Evolutionary conservation across 106 monocot species (phyloP), one percentile per base, ranked within the genome.

Genomic region (Allium fistulosum): DNA sequence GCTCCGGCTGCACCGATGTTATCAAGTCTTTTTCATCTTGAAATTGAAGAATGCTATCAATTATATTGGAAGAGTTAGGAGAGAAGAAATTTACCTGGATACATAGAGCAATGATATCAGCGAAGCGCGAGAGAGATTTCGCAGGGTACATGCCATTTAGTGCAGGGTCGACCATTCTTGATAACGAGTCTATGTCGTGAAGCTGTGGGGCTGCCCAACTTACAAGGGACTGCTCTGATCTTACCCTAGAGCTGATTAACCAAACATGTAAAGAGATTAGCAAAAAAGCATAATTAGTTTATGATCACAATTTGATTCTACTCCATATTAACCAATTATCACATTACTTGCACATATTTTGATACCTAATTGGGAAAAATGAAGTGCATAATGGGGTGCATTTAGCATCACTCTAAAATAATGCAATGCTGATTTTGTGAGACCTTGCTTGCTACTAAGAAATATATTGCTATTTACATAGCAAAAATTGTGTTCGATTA

Each of bases 91-190:
- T 37, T 73, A 94, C 94, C 94, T 94, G 94, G 62, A 94, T 80
- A 55, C 94, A 94, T 58, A 94, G 62, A 10, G 94, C 86, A 76
- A 94, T 94, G 51, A 93, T 86, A 57, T 93, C 93, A 11, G 93
- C 93, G 68, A 93, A 93, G 45, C 93, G 93, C 9, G 94, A 94
- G 37, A 94, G 86, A 14, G 90, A 90, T 72, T 90, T 94, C 26
- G 90, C 94, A 15, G 94, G 94, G 53, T 94, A 94, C 59, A 94
- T 84, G 16, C 94, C 94, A 47, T 90, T 82, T 53, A 94, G 62
- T 67, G 94, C 56, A 28, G 94, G 84, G 76, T 94, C 94, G 56
- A 94, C 94, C 94, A 94, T 94, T 80, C 87, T 94, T 17, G 80
- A 71, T 68, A 94, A 80, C 48, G 81, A 73, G 79, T 94, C 94